Base-by-base conservation (phyloP, 2,329 filamentous ascomycete genomes). In the Bertia moriformis region DNA sequence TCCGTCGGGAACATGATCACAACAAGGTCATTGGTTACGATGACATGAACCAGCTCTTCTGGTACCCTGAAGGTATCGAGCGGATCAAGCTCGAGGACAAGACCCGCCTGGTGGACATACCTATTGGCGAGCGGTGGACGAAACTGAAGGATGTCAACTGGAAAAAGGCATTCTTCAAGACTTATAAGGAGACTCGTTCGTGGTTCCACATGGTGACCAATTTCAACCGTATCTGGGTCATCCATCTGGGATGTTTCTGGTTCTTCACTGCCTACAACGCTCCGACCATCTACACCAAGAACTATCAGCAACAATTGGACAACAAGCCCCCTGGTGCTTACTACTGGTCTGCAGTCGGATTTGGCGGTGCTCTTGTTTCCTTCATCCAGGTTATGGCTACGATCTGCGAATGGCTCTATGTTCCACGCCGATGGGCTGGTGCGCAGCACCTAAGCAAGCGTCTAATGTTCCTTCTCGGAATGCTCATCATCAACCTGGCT, bases 81-180 rank as follows among this genome's bases (percentile, higher is more conserved):
- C 83, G 88, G 40, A 88, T 98, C 46, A 73, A 87, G 13, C 72
- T 98, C 46, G 77, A 91, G 49, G 91, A 98, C 61, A 98, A 98
- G 71, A 85, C 83, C 51, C 86, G 89, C 44, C 66, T 98, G 15
- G 84, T 96, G 36, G 91, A 98, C 55, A 68, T 96, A 3, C 84
- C 87, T 2, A 83, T 87, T 0, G 79, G 82, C 3, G 86, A 96
- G 62, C 79, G 91, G 40, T 98, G 85, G 60, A 63, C 83, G 40
- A 94, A 94, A 60, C 71, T 98, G 18, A 85, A 89, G 59, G 89
- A 98, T 10, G 85, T 98, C 14, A 71, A 83, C 50, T 98, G 91
- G 91, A 95, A 95, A 62, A 98, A 98, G 66, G 87, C 83, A 3
- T 98, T 98, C 64, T 98, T 98, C 77, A 98, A 98, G 73, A 98